Percentiles rank a stretch among this genome's conserved stretches.
Evolutionary conservation across 495 filamentous ascomycete genomes (phyloP).

Genomic region (Penicillium chermesinum): DNA sequence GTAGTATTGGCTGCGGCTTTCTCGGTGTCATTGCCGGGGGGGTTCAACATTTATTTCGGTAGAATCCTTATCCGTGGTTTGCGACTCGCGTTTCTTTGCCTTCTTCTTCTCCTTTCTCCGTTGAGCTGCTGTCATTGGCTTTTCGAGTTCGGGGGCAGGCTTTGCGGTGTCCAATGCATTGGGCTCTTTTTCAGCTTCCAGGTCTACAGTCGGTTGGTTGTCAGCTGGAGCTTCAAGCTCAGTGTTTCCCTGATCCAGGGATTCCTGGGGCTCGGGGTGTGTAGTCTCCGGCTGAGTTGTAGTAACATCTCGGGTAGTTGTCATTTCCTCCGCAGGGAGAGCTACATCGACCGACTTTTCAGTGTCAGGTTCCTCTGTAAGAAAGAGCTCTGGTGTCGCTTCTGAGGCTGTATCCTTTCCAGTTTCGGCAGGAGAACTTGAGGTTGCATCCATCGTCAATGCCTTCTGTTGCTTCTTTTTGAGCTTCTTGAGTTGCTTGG

Average conservation of each 20-base stretch:
- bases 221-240: slow-evolving; percentile 7
- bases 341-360: too few relatives aligned
- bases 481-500: slow-evolving; percentile 25
- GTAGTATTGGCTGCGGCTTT: slow-evolving; percentile 18
- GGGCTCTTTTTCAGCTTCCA: slow-evolving; percentile 8
- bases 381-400: slow-evolving; percentile 3
- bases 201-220: slow-evolving; percentile 3
- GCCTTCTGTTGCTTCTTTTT: slow-evolving; percentile 45
- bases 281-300: slow-evolving; percentile 1
- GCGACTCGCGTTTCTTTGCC: slow-evolving; percentile 41
- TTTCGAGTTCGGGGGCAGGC: slow-evolving; percentile 12
- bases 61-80: slow-evolving; percentile 20
- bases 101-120: slow-evolving; percentile 46
- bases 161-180: slow-evolving; percentile 13
- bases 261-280: not conserved
- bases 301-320: too few relatives aligned
- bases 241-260: not conserved
- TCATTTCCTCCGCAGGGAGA: too few relatives aligned
- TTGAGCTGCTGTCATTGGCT: slow-evolving; percentile 30
- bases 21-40: slow-evolving; percentile 3
- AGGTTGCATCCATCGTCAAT: slow-evolving; percentile 25
- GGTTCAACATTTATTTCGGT: not conserved
- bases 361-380: too few relatives aligned
- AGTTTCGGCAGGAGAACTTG: slow-evolving; percentile 16
- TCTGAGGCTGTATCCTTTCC: too few relatives aligned